phyloP scores from a whole-genome alignment of 2,329 filamentous ascomycete species.

The Fusarium goolgardi region DNA sequence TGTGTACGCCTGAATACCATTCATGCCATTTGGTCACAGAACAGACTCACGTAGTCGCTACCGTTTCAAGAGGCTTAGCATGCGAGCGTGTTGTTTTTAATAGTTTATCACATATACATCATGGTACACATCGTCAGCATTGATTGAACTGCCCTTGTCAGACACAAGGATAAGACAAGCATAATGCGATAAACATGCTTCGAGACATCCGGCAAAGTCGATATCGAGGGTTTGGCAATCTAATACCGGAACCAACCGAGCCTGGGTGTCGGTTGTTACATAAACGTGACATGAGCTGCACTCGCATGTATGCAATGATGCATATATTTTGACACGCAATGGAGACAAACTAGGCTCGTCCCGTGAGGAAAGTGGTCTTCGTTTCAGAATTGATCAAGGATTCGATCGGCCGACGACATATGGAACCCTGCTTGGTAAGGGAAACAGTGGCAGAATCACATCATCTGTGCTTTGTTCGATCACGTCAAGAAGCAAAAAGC shows the following conservation, averaged over 20 bases:
- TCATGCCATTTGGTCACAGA: not conserved
- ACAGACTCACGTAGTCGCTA: not conserved
- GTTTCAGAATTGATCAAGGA: constrained; percentile 33
- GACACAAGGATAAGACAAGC: constrained; percentile 16
- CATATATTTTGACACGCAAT: constrained; percentile 6
- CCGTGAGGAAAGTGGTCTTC: constrained; percentile 16
- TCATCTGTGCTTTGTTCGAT: constrained; percentile 17
- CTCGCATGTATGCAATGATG: not conserved
- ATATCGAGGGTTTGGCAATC: constrained; percentile 11
- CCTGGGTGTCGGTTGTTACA: constrained; percentile 26
- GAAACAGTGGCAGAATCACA: constrained; percentile 16
- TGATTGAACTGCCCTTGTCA: constrained; percentile 8
- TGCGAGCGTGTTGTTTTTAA: not conserved
- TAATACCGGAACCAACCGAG: constrained; percentile 37
- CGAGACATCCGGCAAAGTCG: constrained; percentile 17
- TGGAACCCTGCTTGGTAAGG: constrained; percentile 8
- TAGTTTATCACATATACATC: not conserved
- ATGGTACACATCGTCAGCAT: not conserved
- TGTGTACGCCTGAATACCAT: not conserved
- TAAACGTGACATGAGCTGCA: constrained; percentile 5
- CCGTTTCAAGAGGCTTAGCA: not conserved
- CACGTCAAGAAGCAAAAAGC: not conserved
- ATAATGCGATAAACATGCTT: constrained; percentile 14
- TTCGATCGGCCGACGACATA: constrained; percentile 16
- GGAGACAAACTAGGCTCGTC: constrained; percentile 25